Evolutionary conservation across 805 yeast genomes (phyloP).

Genomic region (Schizosaccharomyces osmophilus): DNA sequence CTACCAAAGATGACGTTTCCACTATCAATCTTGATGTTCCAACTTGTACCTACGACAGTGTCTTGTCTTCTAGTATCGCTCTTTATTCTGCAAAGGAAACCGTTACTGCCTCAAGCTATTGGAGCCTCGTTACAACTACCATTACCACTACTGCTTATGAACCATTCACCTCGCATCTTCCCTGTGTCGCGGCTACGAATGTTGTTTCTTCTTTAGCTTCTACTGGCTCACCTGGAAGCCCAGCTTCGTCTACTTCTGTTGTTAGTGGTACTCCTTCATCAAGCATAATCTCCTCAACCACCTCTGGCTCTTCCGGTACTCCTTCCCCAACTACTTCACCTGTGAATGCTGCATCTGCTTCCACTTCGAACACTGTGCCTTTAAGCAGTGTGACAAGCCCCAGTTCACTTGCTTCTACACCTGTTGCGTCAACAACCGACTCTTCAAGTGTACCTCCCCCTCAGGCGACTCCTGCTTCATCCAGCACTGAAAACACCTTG

Average conservation of each 20-base stretch:
- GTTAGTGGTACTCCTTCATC: not conserved
- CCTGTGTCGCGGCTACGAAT: not conserved
- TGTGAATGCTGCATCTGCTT: not conserved
- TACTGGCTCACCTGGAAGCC: not conserved
- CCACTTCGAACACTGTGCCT: not conserved
- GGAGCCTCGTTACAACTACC: not conserved
- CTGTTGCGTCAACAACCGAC: too few species aligned
- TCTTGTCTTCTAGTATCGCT: not conserved
- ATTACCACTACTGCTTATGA: not conserved
- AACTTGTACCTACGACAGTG: too few species aligned
- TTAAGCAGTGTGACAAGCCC: too few species aligned
- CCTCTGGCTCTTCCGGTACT: not conserved
- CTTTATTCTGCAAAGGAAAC: not conserved
- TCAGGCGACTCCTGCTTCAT: not conserved
- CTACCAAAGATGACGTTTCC: too few species aligned
- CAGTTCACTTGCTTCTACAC: too few species aligned
- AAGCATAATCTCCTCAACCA: not conserved
- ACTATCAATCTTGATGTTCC: too few species aligned
- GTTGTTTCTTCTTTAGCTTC: not conserved
- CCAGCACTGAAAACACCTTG: not conserved
- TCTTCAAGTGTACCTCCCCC: not conserved
- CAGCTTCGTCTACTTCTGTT: not conserved
- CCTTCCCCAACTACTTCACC: not conserved
- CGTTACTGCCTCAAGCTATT: not conserved
- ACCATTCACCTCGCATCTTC: not conserved